Conservation (phyloP, 192 early-diverging fungal species). For the Spinellus fusiger region DNA sequence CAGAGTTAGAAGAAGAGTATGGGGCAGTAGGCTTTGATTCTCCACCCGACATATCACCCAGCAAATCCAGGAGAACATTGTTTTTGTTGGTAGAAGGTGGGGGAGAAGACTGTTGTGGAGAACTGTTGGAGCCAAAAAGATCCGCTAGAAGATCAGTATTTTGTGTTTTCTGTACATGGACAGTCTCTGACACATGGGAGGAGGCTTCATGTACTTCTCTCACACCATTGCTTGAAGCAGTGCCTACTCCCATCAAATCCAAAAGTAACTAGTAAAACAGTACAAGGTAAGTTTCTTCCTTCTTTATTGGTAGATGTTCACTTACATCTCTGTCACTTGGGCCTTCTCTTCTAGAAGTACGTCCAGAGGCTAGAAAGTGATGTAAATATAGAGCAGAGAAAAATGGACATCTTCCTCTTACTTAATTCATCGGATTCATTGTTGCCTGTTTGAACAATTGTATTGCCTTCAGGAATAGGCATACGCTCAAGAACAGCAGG, state of each 20-base stretch:
- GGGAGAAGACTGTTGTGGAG: slow-evolving; percentile 18
- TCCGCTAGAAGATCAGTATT: slow-evolving; percentile 63
- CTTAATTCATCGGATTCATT: slow-evolving; percentile 9
- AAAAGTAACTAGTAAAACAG: slow-evolving; percentile 43
- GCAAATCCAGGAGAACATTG: slow-evolving; percentile 23
- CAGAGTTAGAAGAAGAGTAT: neutral
- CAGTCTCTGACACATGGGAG: slow-evolving; percentile 23
- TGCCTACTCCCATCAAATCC: slow-evolving; percentile 64
- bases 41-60: slow-evolving; percentile 3
- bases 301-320: slow-evolving; percentile 19
- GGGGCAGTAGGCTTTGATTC: slow-evolving; percentile 7
- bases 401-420: too few relatives aligned
- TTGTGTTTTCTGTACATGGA: slow-evolving; percentile 18
- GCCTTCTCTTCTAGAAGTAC: slow-evolving; percentile 21
- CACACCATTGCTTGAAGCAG: slow-evolving; percentile 38
- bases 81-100: slow-evolving; percentile 28
- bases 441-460: slow-evolving; percentile 22
- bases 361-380: neutral
- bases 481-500: slow-evolving; percentile 87
- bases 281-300: slow-evolving; percentile 22
- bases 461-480: slow-evolving; percentile 69
- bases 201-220: slow-evolving; percentile 25
- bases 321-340: slow-evolving; percentile 50
- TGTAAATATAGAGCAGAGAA: neutral
- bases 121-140: slow-evolving; percentile 54